phyloP scores from a whole-genome alignment of 2,329 filamentous ascomycete genomes.

The Stenocarpella maydis region DNA sequence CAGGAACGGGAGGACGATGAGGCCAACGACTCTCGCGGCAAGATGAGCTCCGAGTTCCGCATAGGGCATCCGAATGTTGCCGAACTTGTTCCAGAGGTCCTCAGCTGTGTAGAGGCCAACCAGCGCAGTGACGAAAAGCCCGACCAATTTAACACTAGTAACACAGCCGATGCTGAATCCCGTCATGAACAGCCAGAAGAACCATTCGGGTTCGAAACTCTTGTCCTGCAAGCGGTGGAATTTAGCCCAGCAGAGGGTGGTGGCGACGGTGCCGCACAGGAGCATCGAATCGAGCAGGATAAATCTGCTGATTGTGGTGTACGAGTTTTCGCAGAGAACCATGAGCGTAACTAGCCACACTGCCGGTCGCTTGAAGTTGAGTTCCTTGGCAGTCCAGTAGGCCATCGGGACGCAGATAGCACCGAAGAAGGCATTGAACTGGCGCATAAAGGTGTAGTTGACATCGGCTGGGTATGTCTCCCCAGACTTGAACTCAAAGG shows the following conservation, averaged over 20 bases:
- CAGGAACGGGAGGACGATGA: constrained; percentile 87
- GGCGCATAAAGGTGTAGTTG: constrained; percentile 97
- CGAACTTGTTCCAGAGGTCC: constrained; percentile 98
- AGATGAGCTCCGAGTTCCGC: constrained; percentile 76
- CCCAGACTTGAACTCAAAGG: constrained; percentile 99
- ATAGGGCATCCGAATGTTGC: constrained; percentile 84
- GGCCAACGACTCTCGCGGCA: constrained; percentile 78
- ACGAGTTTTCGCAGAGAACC: constrained; percentile 99
- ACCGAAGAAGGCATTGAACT: constrained; percentile 96
- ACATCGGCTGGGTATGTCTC: constrained; percentile 93
- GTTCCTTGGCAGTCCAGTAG: constrained; percentile 92
- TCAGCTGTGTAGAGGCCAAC: constrained; percentile 96
- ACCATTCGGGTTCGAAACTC: constrained; percentile 93
- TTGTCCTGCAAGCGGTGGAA: constrained; percentile 89
- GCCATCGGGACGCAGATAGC: constrained; percentile 91
- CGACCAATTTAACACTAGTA: constrained; percentile 98
- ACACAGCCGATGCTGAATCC: constrained; percentile 97
- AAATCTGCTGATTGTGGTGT: constrained; percentile 98
- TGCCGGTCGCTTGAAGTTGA: constrained; percentile 84
- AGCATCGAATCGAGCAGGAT: constrained; percentile 99
- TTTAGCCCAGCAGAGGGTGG: constrained; percentile 95
- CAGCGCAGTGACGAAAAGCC: constrained; percentile 92
- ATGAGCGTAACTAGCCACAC: constrained; percentile 97
- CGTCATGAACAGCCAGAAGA: constrained; percentile 90
- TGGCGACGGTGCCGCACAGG: constrained; percentile 97